Evolutionary conservation across 768 basidiomycete species (phyloP).

Genomic region (Hygrophorus russula): DNA sequence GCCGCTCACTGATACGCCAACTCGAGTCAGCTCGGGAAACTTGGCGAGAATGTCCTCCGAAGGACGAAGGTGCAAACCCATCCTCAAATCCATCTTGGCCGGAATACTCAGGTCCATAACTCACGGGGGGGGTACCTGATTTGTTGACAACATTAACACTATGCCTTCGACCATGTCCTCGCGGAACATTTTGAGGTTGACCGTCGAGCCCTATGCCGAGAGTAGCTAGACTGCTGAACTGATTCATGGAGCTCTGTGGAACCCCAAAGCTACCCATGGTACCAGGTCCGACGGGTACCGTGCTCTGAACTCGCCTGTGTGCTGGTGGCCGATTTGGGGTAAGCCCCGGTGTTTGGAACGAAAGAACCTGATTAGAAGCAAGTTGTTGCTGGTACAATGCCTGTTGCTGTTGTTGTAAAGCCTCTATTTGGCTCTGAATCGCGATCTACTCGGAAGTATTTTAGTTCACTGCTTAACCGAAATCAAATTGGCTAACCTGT

Average conservation of each 20-base stretch:
- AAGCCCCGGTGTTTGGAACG: slow-evolving; percentile 68
- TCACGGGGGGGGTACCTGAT: slow-evolving; percentile 38
- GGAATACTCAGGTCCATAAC: slow-evolving; percentile 32
- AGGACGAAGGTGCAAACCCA: slow-evolving; percentile 54
- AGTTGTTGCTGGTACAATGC: slow-evolving; percentile 85
- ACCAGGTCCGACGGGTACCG: slow-evolving; percentile 45
- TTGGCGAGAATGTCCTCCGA: slow-evolving; percentile 66
- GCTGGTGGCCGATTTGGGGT: slow-evolving; percentile 42
- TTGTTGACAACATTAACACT: slow-evolving; percentile 91
- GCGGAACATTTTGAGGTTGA: slow-evolving; percentile 54
- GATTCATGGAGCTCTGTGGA: slow-evolving; percentile 51
- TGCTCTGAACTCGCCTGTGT: slow-evolving; percentile 84
- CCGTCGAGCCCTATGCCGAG: slow-evolving; percentile 52
- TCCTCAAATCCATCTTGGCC: slow-evolving; percentile 70
- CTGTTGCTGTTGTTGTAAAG: slow-evolving; percentile 82
- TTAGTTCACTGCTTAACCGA: slow-evolving; percentile 5
- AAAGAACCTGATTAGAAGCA: slow-evolving; percentile 76
- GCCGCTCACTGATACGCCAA: slow-evolving; percentile 78
- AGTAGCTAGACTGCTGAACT: slow-evolving; percentile 45
- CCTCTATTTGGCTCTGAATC: slow-evolving; percentile 84
- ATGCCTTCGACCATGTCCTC: slow-evolving; percentile 81
- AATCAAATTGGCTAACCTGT: slow-evolving; percentile 55
- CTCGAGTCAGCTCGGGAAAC: slow-evolving; percentile 69
- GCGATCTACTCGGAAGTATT: slow-evolving; percentile 47
- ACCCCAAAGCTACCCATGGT: slow-evolving; percentile 27